Base-by-base conservation (phyloP, 345 rosid species). In the Mercurialis annua region DNA sequence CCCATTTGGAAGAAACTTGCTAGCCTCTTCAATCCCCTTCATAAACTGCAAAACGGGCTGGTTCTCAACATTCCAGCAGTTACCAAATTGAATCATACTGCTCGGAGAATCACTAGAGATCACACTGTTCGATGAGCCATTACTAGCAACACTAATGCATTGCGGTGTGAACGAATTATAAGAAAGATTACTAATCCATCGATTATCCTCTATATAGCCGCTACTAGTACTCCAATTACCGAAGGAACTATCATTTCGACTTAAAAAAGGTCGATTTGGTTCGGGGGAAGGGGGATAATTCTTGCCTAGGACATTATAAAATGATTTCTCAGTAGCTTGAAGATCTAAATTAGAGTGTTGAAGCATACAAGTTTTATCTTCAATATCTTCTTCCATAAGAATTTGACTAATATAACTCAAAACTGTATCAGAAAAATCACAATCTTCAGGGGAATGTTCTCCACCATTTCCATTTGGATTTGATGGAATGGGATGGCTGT, bases 371-470 rank as follows among this genome's bases (percentile, higher is more conserved):
- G 89, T 77, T 68, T 80, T 81, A 66, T 81, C 90, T 40, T 81
- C 86, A 75, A 79, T 79, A 61, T 84, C 85, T 65, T 92, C 96
- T 36, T 92, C 92, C 92, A 89, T 83, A 47, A 92, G 92, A n/a
- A 89, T 86, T 74, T 82, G 86, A 63, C 79, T 87, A 55, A 84
- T 84, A 76, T 87, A 92, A 21, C 71, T 77, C 53, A 91, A 78
- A 71, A 85, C 85, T 5, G 81, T 76, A 52, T 85, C 85, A 0
- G 88, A 81, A 68, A 86, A 84, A 48, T 86, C 89, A 50, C 68
- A 90, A 24, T 87, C 96, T 57, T 93, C 92, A 0, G 62, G 56
- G 11, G 73, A 73, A 48, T 92, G 87, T 56, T 90, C 92, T 64
- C 76, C 81, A n/a, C 44, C 76, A 18, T 31, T 57, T 58, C 62